Base-by-base conservation (phyloP, 2,329 filamentous ascomycete genomes). In the Fonsecaea erecta region DNA sequence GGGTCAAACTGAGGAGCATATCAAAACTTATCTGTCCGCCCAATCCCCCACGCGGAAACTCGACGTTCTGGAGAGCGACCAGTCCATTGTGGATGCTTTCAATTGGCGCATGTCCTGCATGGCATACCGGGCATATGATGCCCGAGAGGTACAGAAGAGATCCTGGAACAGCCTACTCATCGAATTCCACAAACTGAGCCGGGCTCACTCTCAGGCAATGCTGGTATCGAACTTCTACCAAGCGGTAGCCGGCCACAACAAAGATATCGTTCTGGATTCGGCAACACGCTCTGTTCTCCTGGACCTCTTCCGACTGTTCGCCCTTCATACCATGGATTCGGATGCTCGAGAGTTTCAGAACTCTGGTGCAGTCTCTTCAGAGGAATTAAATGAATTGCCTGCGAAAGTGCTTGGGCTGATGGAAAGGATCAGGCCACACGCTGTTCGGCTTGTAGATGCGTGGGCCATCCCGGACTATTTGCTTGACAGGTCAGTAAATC, bases 401-500 rank as follows among this genome's bases (percentile, higher is more conserved):
- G 71, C 74, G 3, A 71, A 70, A 0, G 76, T 84, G 2, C 87
- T 0, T 86, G 85, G 84, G 71, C 79, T 92, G 18, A 80, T 93
- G 5, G 85, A 88, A 64, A 87, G 91, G 64, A 86, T 93, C 65
- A 81, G 90, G 6, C 90, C 90, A 3, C 90, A 92, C 74, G 89
- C 90, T 1, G 83, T 93, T 14, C 77, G 85, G 8, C 79, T 93
- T 8, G 90, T 91, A 0, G 90, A 93, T 73, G 81, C 88, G 0
- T 92, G 90, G 90, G 84, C 85, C 62, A 90, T 92, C 76, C 87
- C 89, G 1, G 90, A 93, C 74, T 92, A 88, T 88, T 88, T 90
- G 71, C 82, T 92, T 1, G 90, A 92, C 54, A 63, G 60, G 63
- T 65, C 24, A 54, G 52, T 53, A 6, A 9, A 54, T 21, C n/a